Base-by-base conservation (phyloP, 2,329 filamentous ascomycete species). In the Penicillium verrucosum region DNA sequence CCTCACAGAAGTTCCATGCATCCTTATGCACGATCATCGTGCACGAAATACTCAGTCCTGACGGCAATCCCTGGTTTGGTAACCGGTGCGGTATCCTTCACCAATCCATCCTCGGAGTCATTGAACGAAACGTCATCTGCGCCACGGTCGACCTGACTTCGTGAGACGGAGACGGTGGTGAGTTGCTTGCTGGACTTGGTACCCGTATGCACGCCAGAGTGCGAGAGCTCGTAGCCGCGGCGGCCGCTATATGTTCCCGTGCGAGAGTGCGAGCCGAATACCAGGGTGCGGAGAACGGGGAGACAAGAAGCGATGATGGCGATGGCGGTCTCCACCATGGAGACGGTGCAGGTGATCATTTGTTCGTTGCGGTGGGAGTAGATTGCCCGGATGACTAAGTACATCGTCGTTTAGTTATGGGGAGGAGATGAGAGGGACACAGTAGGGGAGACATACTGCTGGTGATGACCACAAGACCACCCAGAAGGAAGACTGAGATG, bases 321-420 rank as follows among this genome's bases (percentile, higher is more conserved):
- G 54, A 67, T 60, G 27, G 58, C 49, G 16, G 62, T 63, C 57
- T 65, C 63, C 38, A 65, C 53, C 62, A 65, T 63, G 18, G 62
- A 65, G 10, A 65, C 63, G n/a, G 63, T 65, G 56, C 63, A 65
- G 25, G 62, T 65, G 18, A 65, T 65, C 58, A 65, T 62, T 57
- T 65, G 62, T 37, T 65, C 55, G 41, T 60, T 60, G 36, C 40
- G 56, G 40, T 55, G 45, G 54, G 63, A 59, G 54, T 62, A 65
- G 36, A 63, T 59, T 27, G 62, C 63, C 3, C 63, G 62, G 25
- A 65, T 65, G n/a, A 65, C 63, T 65, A 37, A 9, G 21, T 9
- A n/a, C 10, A 36, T 16, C 2, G 38, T 54, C 42, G 32, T 23
- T 48, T 51, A 44, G 38, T 41, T 16, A 11, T 18, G 16, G 41